Percentiles rank a stretch among this genome's conserved stretches.
phyloP scores from a whole-genome alignment of 176 grass and related monocot genomes.

The Ampelocalamus luodianensis region DNA sequence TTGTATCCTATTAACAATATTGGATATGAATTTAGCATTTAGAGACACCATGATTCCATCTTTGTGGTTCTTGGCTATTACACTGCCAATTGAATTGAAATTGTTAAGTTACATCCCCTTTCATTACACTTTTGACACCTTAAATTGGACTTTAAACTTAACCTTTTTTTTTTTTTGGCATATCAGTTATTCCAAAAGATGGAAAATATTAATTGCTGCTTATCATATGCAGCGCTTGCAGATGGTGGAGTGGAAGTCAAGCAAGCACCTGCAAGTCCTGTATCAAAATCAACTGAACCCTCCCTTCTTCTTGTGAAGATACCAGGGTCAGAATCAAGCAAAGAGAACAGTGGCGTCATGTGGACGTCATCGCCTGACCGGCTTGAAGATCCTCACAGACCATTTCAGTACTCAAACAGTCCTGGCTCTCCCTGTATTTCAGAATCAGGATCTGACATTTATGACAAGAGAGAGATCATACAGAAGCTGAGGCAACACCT shows the following conservation, averaged over 20 bases:
- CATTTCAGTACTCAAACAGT: constrained; percentile 76
- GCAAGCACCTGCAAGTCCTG: constrained; percentile 43
- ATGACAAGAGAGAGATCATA: constrained; percentile 84
- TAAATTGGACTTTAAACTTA: not conserved
- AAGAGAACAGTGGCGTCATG: constrained; percentile 61
- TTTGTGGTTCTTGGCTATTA: not conserved
- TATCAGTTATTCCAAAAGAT: not conserved
- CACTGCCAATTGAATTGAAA: not conserved
- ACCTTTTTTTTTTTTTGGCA: not conserved
- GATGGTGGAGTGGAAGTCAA: constrained; percentile 56
- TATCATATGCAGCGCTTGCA: constrained; percentile 43
- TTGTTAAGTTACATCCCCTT: not conserved
- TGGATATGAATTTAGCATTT: not conserved
- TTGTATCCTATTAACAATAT: not conserved
- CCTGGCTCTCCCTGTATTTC: constrained; percentile 78
- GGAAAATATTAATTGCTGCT: constrained; percentile 30
- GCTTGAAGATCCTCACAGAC: constrained; percentile 69
- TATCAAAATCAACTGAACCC: constrained; percentile 52
- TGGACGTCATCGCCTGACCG: constrained; percentile 69
- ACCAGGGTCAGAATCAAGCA: constrained; percentile 50
- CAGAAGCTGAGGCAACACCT: constrained; percentile 87
- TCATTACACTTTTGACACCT: not conserved
- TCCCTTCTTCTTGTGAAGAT: constrained; percentile 70
- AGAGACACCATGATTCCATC: not conserved
- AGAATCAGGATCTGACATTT: constrained; percentile 84